Evolutionary conservation across 306 rosid genomes (phyloP).

Genomic region (Inga leiocalycina): DNA sequence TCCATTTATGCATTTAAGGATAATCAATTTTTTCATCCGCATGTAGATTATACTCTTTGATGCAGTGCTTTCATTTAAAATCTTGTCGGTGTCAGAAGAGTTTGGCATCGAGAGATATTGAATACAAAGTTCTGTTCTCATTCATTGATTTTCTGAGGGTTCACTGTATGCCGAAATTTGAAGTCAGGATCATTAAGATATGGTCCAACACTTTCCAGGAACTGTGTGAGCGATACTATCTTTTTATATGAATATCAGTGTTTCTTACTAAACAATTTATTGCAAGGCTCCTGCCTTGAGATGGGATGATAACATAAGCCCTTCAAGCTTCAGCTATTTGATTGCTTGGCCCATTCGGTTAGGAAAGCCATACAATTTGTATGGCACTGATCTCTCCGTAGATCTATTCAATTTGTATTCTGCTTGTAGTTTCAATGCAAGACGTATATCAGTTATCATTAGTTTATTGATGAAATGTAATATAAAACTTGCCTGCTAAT

Average conservation of each 20-base stretch:
- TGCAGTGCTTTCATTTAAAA: conserved; percentile 8
- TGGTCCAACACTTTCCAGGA: neutral
- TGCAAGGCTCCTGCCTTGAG: neutral
- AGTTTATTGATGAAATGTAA: conserved; percentile 15
- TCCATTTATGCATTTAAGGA: neutral
- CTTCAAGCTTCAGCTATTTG: neutral
- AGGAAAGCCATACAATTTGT: neutral
- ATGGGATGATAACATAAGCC: neutral
- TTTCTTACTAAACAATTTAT: conserved; percentile 2
- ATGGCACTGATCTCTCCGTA: neutral
- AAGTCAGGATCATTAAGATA: neutral
- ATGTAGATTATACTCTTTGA: conserved; percentile 7
- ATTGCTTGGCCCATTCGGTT: neutral
- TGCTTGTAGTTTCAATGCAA: conserved; percentile 20
- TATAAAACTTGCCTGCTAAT: neutral
- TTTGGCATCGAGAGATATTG: conserved; percentile 10
- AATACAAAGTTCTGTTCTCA: conserved; percentile 15
- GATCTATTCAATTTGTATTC: conserved; percentile 12
- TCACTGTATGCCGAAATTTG: neutral
- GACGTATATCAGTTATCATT: neutral
- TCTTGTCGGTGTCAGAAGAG: neutral
- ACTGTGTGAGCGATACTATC: neutral
- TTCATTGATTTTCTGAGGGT: conserved; percentile 13
- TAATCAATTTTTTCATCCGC: neutral
- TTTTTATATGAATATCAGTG: neutral